A percentile compares a stretch with the other conserved stretches of the same genome.
phyloP scores from a whole-genome alignment of 352 stramenopile genomes.

The Blastocystis sp. region DNA sequence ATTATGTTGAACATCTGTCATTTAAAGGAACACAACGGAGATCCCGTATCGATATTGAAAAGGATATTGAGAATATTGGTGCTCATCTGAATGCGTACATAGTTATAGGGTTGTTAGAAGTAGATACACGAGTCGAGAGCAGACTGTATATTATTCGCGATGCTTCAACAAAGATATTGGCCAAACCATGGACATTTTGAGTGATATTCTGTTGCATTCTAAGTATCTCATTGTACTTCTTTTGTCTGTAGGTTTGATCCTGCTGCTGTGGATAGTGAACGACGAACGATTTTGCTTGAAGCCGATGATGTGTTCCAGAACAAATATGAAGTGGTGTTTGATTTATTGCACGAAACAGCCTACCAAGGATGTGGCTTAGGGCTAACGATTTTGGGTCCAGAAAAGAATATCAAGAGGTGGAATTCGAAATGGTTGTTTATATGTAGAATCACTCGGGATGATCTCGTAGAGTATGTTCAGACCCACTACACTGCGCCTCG shows the following conservation, averaged over 20 bases:
- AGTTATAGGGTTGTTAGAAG: background rate
- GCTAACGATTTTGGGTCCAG: slow-evolving; percentile 93
- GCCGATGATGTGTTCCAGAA: slow-evolving; percentile 83
- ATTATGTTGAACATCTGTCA: slow-evolving; percentile 99
- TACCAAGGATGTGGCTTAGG: slow-evolving; percentile 92
- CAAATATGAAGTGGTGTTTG: slow-evolving; percentile 85
- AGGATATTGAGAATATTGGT: slow-evolving; percentile 99
- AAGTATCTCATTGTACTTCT: slow-evolving; percentile 67
- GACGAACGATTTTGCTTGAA: slow-evolving; percentile 96
- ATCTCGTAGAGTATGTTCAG: slow-evolving; percentile 92
- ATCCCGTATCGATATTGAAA: slow-evolving; percentile 93
- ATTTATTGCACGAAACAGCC: slow-evolving; percentile 95
- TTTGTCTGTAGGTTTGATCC: slow-evolving; percentile 74
- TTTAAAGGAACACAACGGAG: slow-evolving; percentile 97
- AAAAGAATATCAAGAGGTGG: slow-evolving; percentile 83
- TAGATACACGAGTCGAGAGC: slow-evolving; percentile 91
- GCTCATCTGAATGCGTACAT: slow-evolving; percentile 82
- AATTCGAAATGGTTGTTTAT: slow-evolving; percentile 66
- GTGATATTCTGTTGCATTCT: slow-evolving; percentile 95
- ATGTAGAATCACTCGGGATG: slow-evolving; percentile 82
- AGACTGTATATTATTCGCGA: slow-evolving; percentile 99
- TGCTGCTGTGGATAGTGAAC: slow-evolving; percentile 87
- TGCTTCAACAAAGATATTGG: slow-evolving; percentile 97
- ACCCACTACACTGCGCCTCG: slow-evolving; percentile 98
- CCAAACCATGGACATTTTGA: slow-evolving; percentile 92